Evolutionary conservation across 345 rosid genomes (phyloP), one percentile per base, ranked within the genome.

Genomic region (Euphorbia pulcherrima): DNA sequence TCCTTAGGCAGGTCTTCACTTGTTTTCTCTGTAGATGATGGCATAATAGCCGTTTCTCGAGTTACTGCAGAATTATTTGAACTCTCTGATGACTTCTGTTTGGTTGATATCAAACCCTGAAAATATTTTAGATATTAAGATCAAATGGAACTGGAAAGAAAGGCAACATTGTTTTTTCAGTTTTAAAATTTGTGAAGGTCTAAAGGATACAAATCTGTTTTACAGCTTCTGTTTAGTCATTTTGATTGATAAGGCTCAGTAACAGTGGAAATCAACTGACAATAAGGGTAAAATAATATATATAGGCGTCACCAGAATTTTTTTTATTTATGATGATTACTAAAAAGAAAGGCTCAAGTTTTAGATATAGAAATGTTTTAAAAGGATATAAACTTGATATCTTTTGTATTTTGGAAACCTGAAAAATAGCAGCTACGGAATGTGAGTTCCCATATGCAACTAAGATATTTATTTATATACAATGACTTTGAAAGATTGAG

Each of bases 51-150:
- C 54, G 68, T 68, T 62, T 82, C 89, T 71, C 75, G 81, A 71
- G 80, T 52, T 72, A 74, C 55, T 1, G 75, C 46, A 72, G 88
- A 83, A 73, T 64, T 60, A 73, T 65, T 67, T 47, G 86, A 70
- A 73, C 77, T 77, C 72, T 80, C 84, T 17, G 69, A 65, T 65
- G 77, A 72, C 74, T 79, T 80, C 71, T 86, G 84, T 54, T 87
- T 89, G 53, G 90, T 85, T 75, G 78, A 76, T 27, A 84, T 86
- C 79, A 90, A 83, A 67, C 96, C 94, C 98, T 93, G 86, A 77
- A 76, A 70, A 30, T 29, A 70, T 17, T 33, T 17, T 33, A 41
- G 68, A 72, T 50, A 10, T 37, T n/a, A 47, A 64, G 40, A 54
- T 4, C 20, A 60, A 37, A n/a, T n/a, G n/a, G n/a, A n/a, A n/a